Base-by-base conservation (phyloP, 192 early-diverging fungal species). In the Backusella australiensis region DNA sequence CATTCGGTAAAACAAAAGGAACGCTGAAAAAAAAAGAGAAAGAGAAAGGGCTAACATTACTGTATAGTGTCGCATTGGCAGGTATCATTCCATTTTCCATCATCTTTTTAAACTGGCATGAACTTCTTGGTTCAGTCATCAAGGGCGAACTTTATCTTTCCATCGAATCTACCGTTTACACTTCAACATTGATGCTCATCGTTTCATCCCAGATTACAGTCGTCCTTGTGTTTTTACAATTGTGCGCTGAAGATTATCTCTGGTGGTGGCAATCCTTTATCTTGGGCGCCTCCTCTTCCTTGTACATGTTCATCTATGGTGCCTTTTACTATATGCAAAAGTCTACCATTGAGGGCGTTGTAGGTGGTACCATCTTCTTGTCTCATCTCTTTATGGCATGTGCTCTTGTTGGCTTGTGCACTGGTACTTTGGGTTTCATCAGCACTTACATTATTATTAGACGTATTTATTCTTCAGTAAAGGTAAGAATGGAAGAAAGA, bases 191-290 rank as follows among this genome's bases (percentile, higher is more conserved):
- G 42, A 77, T 93, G 73, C 73, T 91, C 17, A 75, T 86, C 1
- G 83, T 83, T 11, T 77, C 80, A 19, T 85, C 92, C 67, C 89
- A 93, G 74, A 86, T 92, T 34, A 89, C 92, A 3, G 82, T 94
- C 12, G 83, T 93, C 19, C 84, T 93, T 59, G 83, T 89, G 0
- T 94, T 93, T 81, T 89, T 94, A 77, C 85, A 89, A 73, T 83
- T 94, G 8, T 87, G 88, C 34, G 78, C 79, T 17, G 88, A 93
- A 71, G 85, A 96, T 73, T 95, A 94, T 79, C 86, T 86, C 56
- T 96, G 96, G 94, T 97, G 96, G 96, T 99, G 97, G 97, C 82
- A 92, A 63, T 89, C 94, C 6, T 97, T 96, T 84, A 85, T 92
- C 17, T 90, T 93, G 6, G 87, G 90, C 8, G 94, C 66, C 42